Conservation (phyloP, 495 filamentous ascomycete species). For the Xylaria longipes region DNA sequence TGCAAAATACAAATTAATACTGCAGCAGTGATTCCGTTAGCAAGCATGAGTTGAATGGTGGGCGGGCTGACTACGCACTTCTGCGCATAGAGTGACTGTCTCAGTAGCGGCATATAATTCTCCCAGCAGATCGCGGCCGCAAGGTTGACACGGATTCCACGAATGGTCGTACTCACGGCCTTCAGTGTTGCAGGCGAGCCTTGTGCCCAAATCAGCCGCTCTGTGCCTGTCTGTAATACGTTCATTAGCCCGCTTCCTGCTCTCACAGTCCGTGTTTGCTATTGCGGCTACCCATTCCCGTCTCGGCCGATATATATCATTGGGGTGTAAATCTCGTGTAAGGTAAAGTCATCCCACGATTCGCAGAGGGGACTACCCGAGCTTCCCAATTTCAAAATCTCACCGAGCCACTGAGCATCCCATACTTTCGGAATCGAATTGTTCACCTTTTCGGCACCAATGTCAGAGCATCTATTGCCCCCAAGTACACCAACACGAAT, state of each 20-base stretch:
- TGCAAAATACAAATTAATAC: conserved; percentile 87
- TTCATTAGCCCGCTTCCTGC: conserved; percentile 18
- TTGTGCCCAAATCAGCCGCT: conserved; percentile 89
- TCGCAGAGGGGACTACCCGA: not conserved
- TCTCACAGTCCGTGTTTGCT: not conserved
- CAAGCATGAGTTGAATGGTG: too few relatives aligned
- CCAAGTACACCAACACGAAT: not conserved
- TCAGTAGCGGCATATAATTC: conserved; percentile 91
- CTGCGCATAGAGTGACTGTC: conserved; percentile 77
- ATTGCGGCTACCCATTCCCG: not conserved
- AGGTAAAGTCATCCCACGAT: not conserved
- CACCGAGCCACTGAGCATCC: not conserved
- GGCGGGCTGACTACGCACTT: conserved; percentile 51
- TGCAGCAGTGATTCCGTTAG: not conserved
- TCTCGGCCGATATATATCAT: not conserved
- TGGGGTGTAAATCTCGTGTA: not conserved
- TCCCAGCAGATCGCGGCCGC: conserved; percentile 97
- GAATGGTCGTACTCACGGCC: conserved; percentile 81
- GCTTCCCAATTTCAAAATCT: not conserved
- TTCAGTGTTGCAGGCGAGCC: conserved; percentile 80
- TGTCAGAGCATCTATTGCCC: not conserved
- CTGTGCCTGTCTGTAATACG: conserved; percentile 68
- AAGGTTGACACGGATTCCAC: conserved; percentile 76
- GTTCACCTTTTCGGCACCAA: not conserved
- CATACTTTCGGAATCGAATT: not conserved